Evolutionary conservation across 228 moss, liverwort and hornwort genomes (phyloP), one percentile per base, ranked within the genome.

Genomic region (Sphagnum fallax): DNA sequence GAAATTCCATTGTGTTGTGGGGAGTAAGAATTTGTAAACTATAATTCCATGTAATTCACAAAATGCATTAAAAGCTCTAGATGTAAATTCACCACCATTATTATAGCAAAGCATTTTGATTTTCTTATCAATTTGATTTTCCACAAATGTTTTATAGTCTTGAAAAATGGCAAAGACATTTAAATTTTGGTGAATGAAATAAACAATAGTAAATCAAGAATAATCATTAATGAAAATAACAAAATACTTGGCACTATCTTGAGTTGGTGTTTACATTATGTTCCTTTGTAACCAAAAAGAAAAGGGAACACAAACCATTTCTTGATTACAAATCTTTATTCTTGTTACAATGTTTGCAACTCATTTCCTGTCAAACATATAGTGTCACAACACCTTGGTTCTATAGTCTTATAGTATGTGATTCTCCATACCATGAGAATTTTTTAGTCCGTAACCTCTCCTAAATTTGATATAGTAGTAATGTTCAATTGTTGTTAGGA

Each of bases 151-250:
- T 13, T 52, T 66, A 47, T 71, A 71, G 0, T 0, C 2, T 9
- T 14, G 8, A 61, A 76, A 71, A 7, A 0, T 47, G 4, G 8
- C 6, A 50, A 67, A 76, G 0, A 10, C 70, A 16, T 65, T 48
- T 9, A 6, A 11, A 48, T 76, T 71, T 1, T 10, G 13, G 48
- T 61, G 32, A 0, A 71, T 15, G n/a, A 76, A 76, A 15, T 66
- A 76, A 4, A 62, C 0, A 52, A 50, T 65, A 4, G 0, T 71
- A 10, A 71, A 59, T 0, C n/a, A 1, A 10, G 61, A 71, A 8
- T 51, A 61, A 11, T 51, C 61, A 55, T 76, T 52, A 5, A 47
- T 71, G 14, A 71, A 67, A 16, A 52, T 9, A 4, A 49, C 12
- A 18, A 73, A 51, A 51, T 73, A 67, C 16, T 3, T 59, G 11